Evolutionary conservation across 176 grass and related monocot genomes (phyloP), one percentile per base, ranked within the genome.

Genomic region (Melocanna baccifera): DNA sequence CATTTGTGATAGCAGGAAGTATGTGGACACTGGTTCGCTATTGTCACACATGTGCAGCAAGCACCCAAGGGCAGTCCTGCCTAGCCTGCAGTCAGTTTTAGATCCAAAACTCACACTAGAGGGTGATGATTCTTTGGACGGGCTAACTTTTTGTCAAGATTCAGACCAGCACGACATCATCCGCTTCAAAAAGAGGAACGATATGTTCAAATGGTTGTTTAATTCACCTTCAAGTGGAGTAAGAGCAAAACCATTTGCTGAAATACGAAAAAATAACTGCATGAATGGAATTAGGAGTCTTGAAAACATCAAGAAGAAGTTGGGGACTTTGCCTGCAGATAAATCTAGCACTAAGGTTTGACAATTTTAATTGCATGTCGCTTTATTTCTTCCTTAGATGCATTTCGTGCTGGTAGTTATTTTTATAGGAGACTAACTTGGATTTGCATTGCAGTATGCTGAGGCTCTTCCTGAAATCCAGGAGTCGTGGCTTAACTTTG

Each of bases 1-100:
- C 76, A 30, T 85, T 9, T 85, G 82, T 80, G 29, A 41, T 62
- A 9, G 69, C 62, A 81, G 41, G 69, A 89, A 75, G 77, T 67
- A 75, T 47, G 1, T 30, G 2, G 29, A 89, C 40, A 51, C 69
- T 13, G 61, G 2, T 32, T 20, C 25, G 69, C 32, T 89, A 0
- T 16, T 89, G 30, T 74, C 70, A 42, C 82, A 89, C 82, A 50
- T 89, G 76, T 85, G 82, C 76, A 81, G 69, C 62, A 41, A 75
- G 41, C 87, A 85, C 51, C 76, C 70, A 10, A 81, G 53, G 18
- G 18, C 52, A 75, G 69, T 85, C 23, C 47, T 75, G 50, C 82
- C 69, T 1, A 78, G 18, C n/a, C 76, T 89, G 43, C 82, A 75
- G 18, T 81, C 82, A 23, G 8, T 81, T 34, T 6, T 89, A 36